Percentiles rank a stretch among this genome's conserved stretches.
Evolutionary conservation across 257 asterid species (phyloP).

Genomic region (Salvia rosmarinus): DNA sequence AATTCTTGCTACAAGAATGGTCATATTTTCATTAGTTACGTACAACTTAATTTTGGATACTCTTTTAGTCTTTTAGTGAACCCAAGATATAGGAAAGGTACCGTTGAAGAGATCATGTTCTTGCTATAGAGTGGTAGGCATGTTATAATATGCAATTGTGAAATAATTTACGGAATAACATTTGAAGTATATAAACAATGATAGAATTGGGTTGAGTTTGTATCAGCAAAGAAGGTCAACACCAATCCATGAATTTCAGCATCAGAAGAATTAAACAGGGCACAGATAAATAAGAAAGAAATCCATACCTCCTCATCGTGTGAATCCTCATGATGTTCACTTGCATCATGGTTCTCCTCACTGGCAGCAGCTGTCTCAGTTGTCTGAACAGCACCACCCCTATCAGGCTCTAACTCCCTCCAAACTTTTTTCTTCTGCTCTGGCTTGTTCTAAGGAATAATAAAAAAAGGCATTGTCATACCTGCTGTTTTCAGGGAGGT

Average conservation of each 20-base stretch:
- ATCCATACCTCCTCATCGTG: slow-evolving; percentile 86
- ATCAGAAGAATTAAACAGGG: neutral
- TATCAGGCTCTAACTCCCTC: slow-evolving; percentile 71
- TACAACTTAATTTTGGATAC: no score
- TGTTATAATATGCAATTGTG: no score
- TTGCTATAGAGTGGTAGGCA: no score
- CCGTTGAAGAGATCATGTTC: no score
- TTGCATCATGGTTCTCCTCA: slow-evolving; percentile 60
- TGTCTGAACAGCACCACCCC: slow-evolving; percentile 49
- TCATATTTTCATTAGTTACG: no score
- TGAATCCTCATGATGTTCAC: slow-evolving; percentile 71
- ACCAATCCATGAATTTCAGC: neutral
- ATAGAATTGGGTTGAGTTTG: no score
- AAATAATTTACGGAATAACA: no score
- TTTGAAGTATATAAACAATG: no score
- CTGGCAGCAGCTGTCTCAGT: slow-evolving; percentile 53
- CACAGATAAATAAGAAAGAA: neutral
- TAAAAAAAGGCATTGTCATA: slow-evolving; percentile 14
- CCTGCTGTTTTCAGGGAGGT: no score
- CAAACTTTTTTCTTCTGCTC: slow-evolving; percentile 69
- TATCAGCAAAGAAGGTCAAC: neutral
- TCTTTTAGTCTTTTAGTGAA: no score
- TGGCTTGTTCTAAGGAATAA: slow-evolving; percentile 58
- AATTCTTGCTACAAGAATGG: no score
- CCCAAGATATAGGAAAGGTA: no score